Evolutionary conservation across 768 basidiomycete species (phyloP).

Genomic region (Lactarius hatsudake): DNA sequence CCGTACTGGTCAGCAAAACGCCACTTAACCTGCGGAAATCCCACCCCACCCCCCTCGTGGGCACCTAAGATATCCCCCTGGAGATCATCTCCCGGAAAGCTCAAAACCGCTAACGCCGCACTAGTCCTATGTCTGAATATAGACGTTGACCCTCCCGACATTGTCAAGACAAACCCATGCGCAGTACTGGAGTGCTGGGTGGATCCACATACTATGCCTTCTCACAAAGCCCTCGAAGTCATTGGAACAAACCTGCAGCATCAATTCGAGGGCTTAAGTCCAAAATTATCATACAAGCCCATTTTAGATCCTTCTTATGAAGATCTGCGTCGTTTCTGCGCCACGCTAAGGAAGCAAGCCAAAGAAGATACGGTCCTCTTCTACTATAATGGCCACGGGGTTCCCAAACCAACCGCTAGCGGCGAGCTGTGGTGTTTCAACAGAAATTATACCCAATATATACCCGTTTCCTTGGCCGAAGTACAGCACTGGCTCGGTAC

Average conservation of each 20-base stretch:
- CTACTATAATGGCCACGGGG: conserved; percentile 98
- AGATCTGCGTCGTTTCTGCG: conserved; percentile 85
- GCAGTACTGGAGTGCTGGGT: conserved; percentile 97
- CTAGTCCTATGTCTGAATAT: conserved; percentile 94
- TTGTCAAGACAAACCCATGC: conserved; percentile 96
- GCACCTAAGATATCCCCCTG: conserved; percentile 68
- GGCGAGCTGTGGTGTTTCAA: conserved; percentile 99
- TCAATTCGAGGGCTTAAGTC: conserved; percentile 93
- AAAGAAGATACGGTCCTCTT: conserved; percentile 93
- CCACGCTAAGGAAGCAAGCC: conserved; percentile 77
- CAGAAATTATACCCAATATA: conserved; percentile 95
- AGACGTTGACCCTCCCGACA: conserved; percentile 95
- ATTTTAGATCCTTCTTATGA: conserved; percentile 94
- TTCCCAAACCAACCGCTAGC: conserved; percentile 92
- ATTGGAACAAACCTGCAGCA: conserved; percentile 91
- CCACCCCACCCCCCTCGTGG: conserved; percentile 65
- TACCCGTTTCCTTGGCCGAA: conserved; percentile 92
- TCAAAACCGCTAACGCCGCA: conserved; percentile 88
- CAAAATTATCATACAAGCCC: conserved; percentile 92
- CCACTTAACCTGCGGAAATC: conserved; percentile 88
- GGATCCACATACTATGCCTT: conserved; percentile 89
- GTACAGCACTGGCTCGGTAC: conserved; percentile 92
- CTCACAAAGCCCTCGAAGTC: conserved; percentile 89
- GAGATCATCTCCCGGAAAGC: conserved; percentile 79
- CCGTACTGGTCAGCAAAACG: conserved; percentile 88